Evolutionary conservation across 495 filamentous ascomycete species (phyloP).

Genomic region (Talaromyces liani): DNA sequence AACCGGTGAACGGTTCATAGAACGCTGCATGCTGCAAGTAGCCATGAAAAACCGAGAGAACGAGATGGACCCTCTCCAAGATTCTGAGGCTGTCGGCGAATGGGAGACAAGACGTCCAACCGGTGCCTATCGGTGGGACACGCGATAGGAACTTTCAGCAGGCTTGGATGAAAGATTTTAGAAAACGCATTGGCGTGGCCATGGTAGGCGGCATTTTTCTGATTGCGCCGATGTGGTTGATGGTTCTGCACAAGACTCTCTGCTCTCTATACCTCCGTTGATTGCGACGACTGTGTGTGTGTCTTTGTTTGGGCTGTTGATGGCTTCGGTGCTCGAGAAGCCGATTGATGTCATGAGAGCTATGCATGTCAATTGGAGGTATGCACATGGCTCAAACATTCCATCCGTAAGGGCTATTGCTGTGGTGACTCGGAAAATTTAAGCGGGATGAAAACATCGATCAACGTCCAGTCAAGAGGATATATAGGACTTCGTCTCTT

Average conservation of each 20-base stretch:
- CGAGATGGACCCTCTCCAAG: background rate
- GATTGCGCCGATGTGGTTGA: background rate
- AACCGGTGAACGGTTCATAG: background rate
- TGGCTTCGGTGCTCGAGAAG: background rate
- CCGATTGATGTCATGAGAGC: background rate
- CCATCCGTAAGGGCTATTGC: background rate
- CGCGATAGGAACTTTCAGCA: background rate
- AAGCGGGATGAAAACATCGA: background rate
- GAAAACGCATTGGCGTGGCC: background rate
- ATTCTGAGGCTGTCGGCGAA: background rate
- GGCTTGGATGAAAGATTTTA: background rate
- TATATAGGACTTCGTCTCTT: no score
- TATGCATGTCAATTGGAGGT: background rate
- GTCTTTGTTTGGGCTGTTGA: background rate
- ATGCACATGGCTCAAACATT: background rate
- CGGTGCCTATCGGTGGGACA: background rate
- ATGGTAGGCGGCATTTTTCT: background rate
- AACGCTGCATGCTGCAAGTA: background rate
- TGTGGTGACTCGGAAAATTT: slow-evolving; percentile 1
- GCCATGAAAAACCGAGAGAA: background rate
- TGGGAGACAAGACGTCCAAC: background rate
- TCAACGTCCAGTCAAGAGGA: background rate
- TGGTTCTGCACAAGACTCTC: background rate
- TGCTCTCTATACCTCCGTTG: background rate
- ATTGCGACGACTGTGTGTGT: background rate